These are phyloP conservation scores for Leishmania mexicana DNA, from an alignment of 208 protist genomes.

Conservation along the genomic window DNA sequence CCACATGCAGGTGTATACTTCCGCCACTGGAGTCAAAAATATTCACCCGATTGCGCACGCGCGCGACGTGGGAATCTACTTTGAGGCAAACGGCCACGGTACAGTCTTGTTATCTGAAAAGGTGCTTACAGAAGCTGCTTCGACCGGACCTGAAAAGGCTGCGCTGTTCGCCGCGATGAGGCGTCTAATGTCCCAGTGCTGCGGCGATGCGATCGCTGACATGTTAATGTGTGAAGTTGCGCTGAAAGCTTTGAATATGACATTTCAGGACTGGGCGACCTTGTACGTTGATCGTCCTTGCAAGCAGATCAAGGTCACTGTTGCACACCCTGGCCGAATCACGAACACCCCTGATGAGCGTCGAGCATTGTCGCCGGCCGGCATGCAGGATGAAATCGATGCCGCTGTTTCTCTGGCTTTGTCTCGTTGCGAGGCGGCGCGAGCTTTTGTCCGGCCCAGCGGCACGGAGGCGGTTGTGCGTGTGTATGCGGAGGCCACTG, in stretches of 20 bases:
- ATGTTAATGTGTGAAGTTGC: conserved; percentile 77
- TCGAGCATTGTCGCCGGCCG: conserved; percentile 50
- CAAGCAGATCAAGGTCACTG: conserved; percentile 56
- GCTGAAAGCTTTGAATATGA: conserved; percentile 43
- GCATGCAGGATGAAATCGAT: conserved; percentile 87
- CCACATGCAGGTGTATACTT: conserved; percentile 48
- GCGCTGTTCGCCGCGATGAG: conserved; percentile 8
- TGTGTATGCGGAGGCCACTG: conserved; percentile 84
- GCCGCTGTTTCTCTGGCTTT: conserved; percentile 41
- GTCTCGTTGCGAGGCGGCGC: conserved; percentile 20
- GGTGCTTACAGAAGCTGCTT: neutral
- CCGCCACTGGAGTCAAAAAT: conserved; percentile 95
- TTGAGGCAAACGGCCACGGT: conserved; percentile 97
- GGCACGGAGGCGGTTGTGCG: conserved; percentile 95
- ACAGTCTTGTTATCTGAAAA: conserved; percentile 85
- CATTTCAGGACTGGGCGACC: conserved; percentile 42
- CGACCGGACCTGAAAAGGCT: no score
- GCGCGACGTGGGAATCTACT: conserved; percentile 95
- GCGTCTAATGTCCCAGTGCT: conserved; percentile 74
- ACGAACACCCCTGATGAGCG: conserved; percentile 79
- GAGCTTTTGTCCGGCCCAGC: conserved; percentile 93
- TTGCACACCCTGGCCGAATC: conserved; percentile 57
- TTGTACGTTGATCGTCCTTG: conserved; percentile 73
- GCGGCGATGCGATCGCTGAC: conserved; percentile 89
- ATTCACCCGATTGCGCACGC: conserved; percentile 90